phyloP scores from a whole-genome alignment of 176 grass and related monocot species.

The Zizania latifolia region DNA sequence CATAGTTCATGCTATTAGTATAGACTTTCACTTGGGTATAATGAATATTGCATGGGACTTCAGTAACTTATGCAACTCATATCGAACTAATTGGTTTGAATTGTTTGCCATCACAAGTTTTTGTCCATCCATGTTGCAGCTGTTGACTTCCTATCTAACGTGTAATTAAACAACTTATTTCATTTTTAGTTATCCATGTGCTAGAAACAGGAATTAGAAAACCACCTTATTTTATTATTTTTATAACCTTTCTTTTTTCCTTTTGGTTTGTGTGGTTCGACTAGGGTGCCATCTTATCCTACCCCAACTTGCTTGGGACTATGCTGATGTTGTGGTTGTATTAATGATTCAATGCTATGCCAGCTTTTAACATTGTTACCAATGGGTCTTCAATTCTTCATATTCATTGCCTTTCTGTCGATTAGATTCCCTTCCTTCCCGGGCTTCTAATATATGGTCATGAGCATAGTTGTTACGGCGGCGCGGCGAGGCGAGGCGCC shows the following conservation, averaged over 20 bases:
- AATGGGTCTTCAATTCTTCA: not conserved
- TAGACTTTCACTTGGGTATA: not conserved
- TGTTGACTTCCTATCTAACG: not conserved
- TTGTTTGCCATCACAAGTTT: constrained; percentile 1
- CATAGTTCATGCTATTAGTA: too few relatives aligned
- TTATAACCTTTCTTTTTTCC: not conserved
- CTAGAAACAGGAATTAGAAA: too few relatives aligned
- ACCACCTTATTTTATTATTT: not conserved
- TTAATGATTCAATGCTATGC: not conserved
- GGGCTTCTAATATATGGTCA: not conserved
- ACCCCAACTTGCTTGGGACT: not conserved
- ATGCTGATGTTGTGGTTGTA: not conserved
- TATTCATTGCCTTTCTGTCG: not conserved
- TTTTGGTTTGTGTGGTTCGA: not conserved
- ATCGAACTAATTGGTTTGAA: not conserved
- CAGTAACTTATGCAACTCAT: constrained; percentile 1
- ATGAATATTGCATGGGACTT: not conserved
- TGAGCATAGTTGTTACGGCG: too few relatives aligned
- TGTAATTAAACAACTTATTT: not conserved
- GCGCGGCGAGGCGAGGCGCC: too few relatives aligned
- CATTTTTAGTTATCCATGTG: not conserved
- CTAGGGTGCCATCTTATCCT: not conserved
- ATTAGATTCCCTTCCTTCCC: too few relatives aligned
- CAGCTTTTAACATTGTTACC: not conserved
- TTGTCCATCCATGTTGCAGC: not conserved